Evolutionary conservation across 73 alveolate genomes (phyloP), one percentile per base, ranked within the genome.

Genomic region (Stentor roeselii): DNA sequence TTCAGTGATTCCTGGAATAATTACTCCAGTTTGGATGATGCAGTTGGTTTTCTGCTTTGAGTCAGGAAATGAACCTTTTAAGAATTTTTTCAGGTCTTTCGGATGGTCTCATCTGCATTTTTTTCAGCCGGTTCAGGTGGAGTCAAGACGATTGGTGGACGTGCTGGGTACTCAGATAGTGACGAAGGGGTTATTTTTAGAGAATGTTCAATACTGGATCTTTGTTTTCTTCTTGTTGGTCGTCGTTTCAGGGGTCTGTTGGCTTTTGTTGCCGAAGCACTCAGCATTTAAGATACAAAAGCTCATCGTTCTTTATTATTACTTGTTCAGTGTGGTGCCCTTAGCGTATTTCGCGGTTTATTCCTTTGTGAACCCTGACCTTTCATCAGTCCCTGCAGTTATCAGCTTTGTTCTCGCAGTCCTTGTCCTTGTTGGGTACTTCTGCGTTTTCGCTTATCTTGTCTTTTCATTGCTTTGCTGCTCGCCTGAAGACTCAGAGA

Each of bases 101-200:
- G 80, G 50, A 1, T 67, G 80, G 80, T n/a, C 80, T 0, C 80
- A 67, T 67, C 34, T 67, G 2, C n/a, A 32, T 14, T 67, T 67
- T 2, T 21, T 21, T 67, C 27, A 67, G 37, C n/a, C 37, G 41
- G n/a, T 21, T 67, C 21, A 21, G 2, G 34, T 67, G 1, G 27
- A 67, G 15, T 21, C 27, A 11, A 27, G 80, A 0, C 21, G 80
- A 30, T 30, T 40, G 21, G 42, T 67, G 0, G 80, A 67, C 2
- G 34, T 67, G 14, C 37, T 67, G 0, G 80, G 80, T 21, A 36
- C 34, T 32, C 15, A 32, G 27, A 0, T 21, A 27, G 41, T 27
- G 21, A 27, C n/a, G 11, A 34, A 34, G n/a, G 80, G 37, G 37
- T 11, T 67, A 27, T 67, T 67, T 2, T 2, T 67, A 32, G 37